Percentiles rank a stretch among this genome's conserved stretches.
Conservation (phyloP, 2,329 filamentous ascomycete species). For the Alternaria rosae region DNA sequence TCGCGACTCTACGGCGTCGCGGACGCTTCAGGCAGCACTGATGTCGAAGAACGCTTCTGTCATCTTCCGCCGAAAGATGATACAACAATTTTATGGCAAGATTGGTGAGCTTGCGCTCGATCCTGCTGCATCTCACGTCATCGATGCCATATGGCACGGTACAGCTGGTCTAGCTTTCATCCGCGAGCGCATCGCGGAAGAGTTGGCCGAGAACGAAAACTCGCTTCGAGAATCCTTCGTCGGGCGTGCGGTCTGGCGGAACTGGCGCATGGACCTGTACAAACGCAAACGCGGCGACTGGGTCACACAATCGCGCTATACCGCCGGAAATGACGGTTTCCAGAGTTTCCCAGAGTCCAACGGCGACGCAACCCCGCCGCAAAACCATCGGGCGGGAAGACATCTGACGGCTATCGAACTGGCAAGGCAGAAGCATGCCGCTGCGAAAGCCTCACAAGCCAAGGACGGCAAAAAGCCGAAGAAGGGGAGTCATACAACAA, state of each 20-base stretch:
- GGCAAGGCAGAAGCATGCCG: slow-evolving; percentile 64
- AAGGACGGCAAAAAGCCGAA: slow-evolving; percentile 38
- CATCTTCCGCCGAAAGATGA: slow-evolving; percentile 69
- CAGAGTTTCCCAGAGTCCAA: slow-evolving; percentile 57
- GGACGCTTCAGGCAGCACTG: slow-evolving; percentile 70
- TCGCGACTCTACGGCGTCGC: slow-evolving; percentile 64
- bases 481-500: slow-evolving; percentile 24
- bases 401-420: slow-evolving; percentile 58
- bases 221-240: slow-evolving; percentile 68
- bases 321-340: slow-evolving; percentile 60
- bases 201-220: slow-evolving; percentile 67
- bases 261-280: slow-evolving; percentile 77
- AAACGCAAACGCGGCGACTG: slow-evolving; percentile 69
- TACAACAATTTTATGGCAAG: slow-evolving; percentile 68
- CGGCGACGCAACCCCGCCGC: slow-evolving; percentile 19
- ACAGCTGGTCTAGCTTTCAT: slow-evolving; percentile 71
- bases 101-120: slow-evolving; percentile 68
- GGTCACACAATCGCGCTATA: slow-evolving; percentile 65
- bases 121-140: slow-evolving; percentile 70
- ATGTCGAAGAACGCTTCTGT: slow-evolving; percentile 61
- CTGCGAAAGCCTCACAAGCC: slow-evolving; percentile 50
- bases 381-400: slow-evolving; percentile 31
- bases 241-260: slow-evolving; percentile 74
- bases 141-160: slow-evolving; percentile 71
- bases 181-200: slow-evolving; percentile 71